Percentiles rank a stretch among this genome's conserved stretches.
These are phyloP conservation scores for Beauveria varroae DNA, from an alignment of 2,329 filamentous ascomycete genomes.

Conservation along the genomic window DNA sequence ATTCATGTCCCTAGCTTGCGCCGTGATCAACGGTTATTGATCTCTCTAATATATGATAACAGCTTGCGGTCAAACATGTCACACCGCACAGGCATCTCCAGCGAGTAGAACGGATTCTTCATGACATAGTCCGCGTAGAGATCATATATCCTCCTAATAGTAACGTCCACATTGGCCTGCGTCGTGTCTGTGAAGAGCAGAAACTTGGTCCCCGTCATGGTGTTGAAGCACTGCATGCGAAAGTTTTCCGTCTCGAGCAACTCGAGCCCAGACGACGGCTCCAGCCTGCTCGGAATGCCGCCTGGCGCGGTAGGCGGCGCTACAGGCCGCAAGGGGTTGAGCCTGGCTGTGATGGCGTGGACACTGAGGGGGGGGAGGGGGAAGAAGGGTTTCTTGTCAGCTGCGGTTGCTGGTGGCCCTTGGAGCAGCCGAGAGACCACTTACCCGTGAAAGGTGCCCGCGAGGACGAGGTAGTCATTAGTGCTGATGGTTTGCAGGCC, in stretches of 20 bases:
- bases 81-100: conserved; percentile 95
- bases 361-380: conserved; percentile 36
- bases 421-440: conserved; percentile 15
- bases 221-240: conserved; percentile 91
- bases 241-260: conserved; percentile 92
- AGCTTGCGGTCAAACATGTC: conserved; percentile 90
- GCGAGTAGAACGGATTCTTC: conserved; percentile 98
- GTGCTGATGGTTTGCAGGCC: conserved; percentile 81
- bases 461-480: conserved; percentile 95
- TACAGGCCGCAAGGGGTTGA: conserved; percentile 45
- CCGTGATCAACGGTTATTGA: conserved; percentile 46
- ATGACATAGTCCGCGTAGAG: conserved; percentile 95
- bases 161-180: conserved; percentile 78
- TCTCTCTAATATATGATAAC: conserved; percentile 68
- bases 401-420: neutral
- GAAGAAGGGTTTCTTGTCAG: neutral
- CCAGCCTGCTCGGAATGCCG: conserved; percentile 41
- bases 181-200: conserved; percentile 86
- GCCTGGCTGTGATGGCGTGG: conserved; percentile 60
- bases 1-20: neutral
- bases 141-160: conserved; percentile 83
- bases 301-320: conserved; percentile 28
- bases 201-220: conserved; percentile 91
- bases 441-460: conserved; percentile 93
- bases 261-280: conserved; percentile 72